These are phyloP conservation scores for Leccinum disarticulatum DNA, from an alignment of 768 basidiomycete species.

Conservation along the genomic window DNA sequence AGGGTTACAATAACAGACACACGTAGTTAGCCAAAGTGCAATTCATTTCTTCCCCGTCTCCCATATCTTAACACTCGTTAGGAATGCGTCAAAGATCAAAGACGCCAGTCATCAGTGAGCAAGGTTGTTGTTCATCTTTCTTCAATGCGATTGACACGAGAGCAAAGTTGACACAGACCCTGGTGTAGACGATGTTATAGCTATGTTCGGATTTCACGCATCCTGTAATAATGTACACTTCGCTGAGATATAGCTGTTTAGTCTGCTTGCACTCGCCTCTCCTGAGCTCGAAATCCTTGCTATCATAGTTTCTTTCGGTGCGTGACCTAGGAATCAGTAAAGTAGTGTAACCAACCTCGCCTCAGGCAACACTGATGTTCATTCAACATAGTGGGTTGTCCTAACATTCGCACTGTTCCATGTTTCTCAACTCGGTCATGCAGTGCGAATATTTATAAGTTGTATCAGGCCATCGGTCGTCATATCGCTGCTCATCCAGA, in stretches of 20 bases:
- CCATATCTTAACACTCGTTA: not conserved
- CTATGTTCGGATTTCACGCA: conserved; percentile 53
- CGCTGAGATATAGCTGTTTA: conserved; percentile 28
- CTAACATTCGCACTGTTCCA: not conserved
- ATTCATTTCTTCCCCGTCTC: not conserved
- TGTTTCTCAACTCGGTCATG: not conserved
- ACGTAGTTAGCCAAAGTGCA: not conserved
- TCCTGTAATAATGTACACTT: not conserved
- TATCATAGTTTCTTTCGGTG: conserved; percentile 75
- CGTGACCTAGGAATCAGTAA: conserved; percentile 17
- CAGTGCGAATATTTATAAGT: conserved; percentile 73
- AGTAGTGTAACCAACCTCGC: not conserved
- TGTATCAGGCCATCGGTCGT: conserved; percentile 64
- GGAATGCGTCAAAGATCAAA: conserved; percentile 27
- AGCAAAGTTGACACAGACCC: conserved; percentile 78
- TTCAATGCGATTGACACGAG: conserved; percentile 4
- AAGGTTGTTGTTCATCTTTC: not conserved
- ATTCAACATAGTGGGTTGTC: conserved; percentile 55
- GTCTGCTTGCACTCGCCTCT: conserved; percentile 75
- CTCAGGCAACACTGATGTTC: conserved; percentile 69
- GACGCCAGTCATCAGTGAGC: conserved; percentile 70
- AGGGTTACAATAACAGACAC: not conserved
- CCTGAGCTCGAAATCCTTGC: conserved; percentile 82
- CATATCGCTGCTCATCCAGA: conserved; percentile 58
- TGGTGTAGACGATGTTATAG: conserved; percentile 79